Evolutionary conservation across 1,284 basidiomycete genomes (phyloP), one percentile per base, ranked within the genome.

Genomic region (Sphaerobolus stellatus): DNA sequence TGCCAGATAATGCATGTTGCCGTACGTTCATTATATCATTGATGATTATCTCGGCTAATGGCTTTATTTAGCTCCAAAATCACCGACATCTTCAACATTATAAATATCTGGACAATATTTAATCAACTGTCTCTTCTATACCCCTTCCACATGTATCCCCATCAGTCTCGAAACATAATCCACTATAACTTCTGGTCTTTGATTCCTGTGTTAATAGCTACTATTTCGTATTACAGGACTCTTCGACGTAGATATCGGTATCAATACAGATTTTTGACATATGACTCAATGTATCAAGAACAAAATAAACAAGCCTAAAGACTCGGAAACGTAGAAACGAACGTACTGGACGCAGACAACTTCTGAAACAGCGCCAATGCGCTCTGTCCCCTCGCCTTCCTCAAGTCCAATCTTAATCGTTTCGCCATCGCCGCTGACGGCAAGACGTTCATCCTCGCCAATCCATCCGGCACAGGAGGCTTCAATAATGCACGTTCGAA

Each of bases 1-100:
- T 85, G 60, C 84, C 71, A 44, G 84, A 89, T 64, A 84, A 89
- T 60, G 80, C 87, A 1, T 91, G 89, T 67, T 92, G 89, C 68
- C 88, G 88, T 91, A 67, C 75, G 88, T 82, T n/a, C 2, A 43
- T 36, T 30, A 8, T 8, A 38, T 4, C 3, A 4, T 3, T 22
- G 22, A 38, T 38, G 22, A 38, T n/a, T 3, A 38, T 5, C 30
- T 46, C 50, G 45, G 22, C 34, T 43, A 45, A 30, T 11, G 28
- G 57, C 33, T 22, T 11, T 11, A 47, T 20, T 34, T 59, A 51
- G 55, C 40, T 40, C 52, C 27, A 29, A 50, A 25, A 38, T 48
- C n/a, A 48, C 61, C 30, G 58, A 28, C 25, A 8, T 6, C 29
- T 57, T 49, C 29, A 16, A 52, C 79, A 82, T n/a, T n/a, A n/a